Conservation (phyloP, 2,329 filamentous ascomycete species). For the Lecanosticta acicola region DNA sequence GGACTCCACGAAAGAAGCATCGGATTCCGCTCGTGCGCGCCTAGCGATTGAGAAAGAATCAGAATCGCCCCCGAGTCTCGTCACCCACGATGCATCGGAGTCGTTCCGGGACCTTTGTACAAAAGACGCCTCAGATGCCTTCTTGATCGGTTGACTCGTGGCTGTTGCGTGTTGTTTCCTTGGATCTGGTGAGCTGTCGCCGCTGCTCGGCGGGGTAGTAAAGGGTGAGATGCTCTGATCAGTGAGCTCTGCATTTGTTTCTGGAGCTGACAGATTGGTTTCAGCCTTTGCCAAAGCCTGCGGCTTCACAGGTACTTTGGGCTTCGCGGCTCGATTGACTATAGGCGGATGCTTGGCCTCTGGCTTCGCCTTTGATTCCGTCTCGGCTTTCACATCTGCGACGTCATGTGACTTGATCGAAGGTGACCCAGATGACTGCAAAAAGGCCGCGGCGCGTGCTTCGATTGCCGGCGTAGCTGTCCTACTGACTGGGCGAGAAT, state of each 20-base stretch:
- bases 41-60: constrained; percentile 22
- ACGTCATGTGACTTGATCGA: constrained; percentile 1
- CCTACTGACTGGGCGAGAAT: constrained; percentile 37
- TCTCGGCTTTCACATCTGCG: constrained; percentile 1
- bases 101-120: constrained; percentile 24
- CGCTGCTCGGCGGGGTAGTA: constrained; percentile 74
- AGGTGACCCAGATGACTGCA: constrained; percentile 24
- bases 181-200: constrained; percentile 45
- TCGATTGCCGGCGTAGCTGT: constrained; percentile 39
- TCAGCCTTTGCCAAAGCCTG: constrained; percentile 21
- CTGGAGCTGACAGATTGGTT: constrained; percentile 30
- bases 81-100: constrained; percentile 25
- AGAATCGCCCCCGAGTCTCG: constrained; percentile 25
- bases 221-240: constrained; percentile 67
- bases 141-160: constrained; percentile 6
- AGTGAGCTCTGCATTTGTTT: constrained; percentile 35
- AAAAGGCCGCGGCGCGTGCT: constrained; percentile 33
- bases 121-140: constrained; percentile 24
- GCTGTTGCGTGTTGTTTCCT: constrained; percentile 2
- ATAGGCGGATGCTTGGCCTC: constrained; percentile 58
- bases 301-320: constrained; percentile 50
- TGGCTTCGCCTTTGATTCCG: constrained; percentile 8
- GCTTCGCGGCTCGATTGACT: constrained; percentile 75
- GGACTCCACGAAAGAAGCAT: constrained; percentile 27
- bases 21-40: constrained; percentile 23